These are phyloP conservation scores for Suillus discolor DNA, from an alignment of 768 basidiomycete genomes.

Conservation along the genomic window DNA sequence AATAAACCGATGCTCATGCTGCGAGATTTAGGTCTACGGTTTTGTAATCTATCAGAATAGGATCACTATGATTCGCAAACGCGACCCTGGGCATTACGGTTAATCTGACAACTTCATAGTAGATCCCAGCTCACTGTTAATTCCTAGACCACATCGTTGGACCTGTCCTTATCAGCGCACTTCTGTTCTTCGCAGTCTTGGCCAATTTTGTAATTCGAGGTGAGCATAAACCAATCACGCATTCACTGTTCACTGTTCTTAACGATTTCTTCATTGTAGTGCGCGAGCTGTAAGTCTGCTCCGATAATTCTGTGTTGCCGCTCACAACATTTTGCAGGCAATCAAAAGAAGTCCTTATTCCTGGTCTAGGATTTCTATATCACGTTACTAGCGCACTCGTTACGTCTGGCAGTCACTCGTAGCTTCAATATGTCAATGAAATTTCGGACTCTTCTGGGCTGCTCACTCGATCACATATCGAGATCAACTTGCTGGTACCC, in stretches of 20 bases:
- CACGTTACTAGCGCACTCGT: slow-evolving; percentile 3
- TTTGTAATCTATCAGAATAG: slow-evolving; percentile 86
- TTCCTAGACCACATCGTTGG: slow-evolving; percentile 75
- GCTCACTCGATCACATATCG: neutral
- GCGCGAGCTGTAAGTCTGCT: slow-evolving; percentile 55
- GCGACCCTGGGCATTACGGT: slow-evolving; percentile 93
- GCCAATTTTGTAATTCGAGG: slow-evolving; percentile 88
- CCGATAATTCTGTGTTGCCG: neutral
- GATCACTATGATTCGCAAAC: slow-evolving; percentile 85
- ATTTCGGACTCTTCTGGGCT: neutral
- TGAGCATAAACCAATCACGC: slow-evolving; percentile 38
- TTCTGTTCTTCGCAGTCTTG: slow-evolving; percentile 86
- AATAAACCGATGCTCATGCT: neutral
- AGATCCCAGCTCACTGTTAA: slow-evolving; percentile 5
- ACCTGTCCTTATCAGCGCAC: slow-evolving; percentile 77
- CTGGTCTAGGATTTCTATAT: slow-evolving; percentile 29
- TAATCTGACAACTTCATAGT: slow-evolving; percentile 20
- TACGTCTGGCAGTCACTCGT: neutral
- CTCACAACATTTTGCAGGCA: slow-evolving; percentile 20
- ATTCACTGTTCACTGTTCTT: slow-evolving; percentile 11
- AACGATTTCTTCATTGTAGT: slow-evolving; percentile 38
- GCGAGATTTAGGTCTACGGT: slow-evolving; percentile 70
- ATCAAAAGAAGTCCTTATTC: slow-evolving; percentile 30
- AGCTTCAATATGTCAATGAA: neutral
- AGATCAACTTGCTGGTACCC: neutral